A percentile compares a stretch with the other conserved stretches of the same genome.
These are phyloP conservation scores for Aspergillus floridensis DNA, from an alignment of 2,329 filamentous ascomycete species.

Conservation along the genomic window DNA sequence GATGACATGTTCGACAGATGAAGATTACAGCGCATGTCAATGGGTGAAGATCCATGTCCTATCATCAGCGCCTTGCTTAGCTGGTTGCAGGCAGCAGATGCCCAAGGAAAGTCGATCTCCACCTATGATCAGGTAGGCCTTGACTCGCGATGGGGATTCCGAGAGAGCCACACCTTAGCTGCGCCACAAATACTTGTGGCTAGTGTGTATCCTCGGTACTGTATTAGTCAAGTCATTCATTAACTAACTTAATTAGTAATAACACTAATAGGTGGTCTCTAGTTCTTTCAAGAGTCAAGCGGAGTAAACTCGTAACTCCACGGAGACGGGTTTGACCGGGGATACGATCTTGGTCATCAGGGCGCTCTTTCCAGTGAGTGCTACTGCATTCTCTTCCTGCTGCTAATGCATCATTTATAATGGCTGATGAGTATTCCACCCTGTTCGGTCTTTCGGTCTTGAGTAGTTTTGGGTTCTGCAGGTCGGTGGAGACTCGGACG, in stretches of 20 bases:
- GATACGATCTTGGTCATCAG: background rate
- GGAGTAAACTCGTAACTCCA: background rate
- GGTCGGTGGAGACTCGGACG: background rate
- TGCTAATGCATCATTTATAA: conserved; percentile 2
- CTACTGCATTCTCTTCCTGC: conserved; percentile 9
- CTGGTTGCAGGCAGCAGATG: background rate
- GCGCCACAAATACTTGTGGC: conserved; percentile 5
- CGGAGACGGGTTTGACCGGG: background rate
- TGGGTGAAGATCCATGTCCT: background rate
- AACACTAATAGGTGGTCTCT: background rate
- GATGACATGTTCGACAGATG: conserved; percentile 15
- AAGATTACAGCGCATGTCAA: background rate
- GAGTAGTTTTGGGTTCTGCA: background rate
- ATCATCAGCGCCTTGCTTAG: background rate
- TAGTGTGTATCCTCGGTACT: conserved; percentile 6
- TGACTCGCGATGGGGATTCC: background rate
- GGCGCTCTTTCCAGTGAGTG: conserved; percentile 4
- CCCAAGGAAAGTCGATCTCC: background rate
- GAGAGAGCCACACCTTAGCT: conserved; percentile 4
- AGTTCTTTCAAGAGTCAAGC: background rate
- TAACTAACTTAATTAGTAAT: background rate
- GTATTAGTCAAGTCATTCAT: background rate
- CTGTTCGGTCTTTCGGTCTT: background rate
- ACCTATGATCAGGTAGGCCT: background rate
- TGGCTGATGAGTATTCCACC: background rate